Conservation (phyloP, 352 stramenopile genomes). For the Pythium sukuiense region DNA sequence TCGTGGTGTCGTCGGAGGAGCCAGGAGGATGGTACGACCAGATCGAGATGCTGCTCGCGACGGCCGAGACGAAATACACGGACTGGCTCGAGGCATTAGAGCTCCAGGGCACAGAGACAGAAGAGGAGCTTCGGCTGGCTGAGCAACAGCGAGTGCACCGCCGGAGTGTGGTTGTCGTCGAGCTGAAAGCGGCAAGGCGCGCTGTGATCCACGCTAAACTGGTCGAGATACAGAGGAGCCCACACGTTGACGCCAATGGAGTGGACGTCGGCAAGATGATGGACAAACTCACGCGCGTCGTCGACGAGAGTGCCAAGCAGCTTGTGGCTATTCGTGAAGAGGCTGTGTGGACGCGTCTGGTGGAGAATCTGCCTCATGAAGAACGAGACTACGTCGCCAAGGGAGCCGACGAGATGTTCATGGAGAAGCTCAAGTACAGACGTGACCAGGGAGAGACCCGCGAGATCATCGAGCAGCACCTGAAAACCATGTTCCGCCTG, state of each 20-base stretch:
- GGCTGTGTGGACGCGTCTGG: conserved; percentile 41
- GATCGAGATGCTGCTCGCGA: conserved; percentile 33
- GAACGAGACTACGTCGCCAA: conserved; percentile 56
- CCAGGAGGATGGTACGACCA: conserved; percentile 29
- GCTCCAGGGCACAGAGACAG: conserved; percentile 18
- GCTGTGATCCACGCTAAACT: conserved; percentile 10
- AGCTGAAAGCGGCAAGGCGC: conserved; percentile 15
- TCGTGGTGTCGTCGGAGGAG: conserved; percentile 10
- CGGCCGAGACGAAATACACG: conserved; percentile 23
- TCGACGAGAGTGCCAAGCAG: conserved; percentile 38
- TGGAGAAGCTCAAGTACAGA: conserved; percentile 68
- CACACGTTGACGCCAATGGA: background rate
- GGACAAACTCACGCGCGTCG: conserved; percentile 41
- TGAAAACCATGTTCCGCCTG: conserved; percentile 40
- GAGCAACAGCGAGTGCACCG: conserved; percentile 22
- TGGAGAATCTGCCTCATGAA: conserved; percentile 38
- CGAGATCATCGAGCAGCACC: conserved; percentile 38
- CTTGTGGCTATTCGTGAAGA: conserved; percentile 12
- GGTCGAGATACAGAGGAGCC: background rate
- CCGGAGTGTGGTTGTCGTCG: conserved; percentile 2
- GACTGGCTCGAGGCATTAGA: conserved; percentile 26
- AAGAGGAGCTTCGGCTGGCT: conserved; percentile 19
- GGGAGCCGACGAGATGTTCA: conserved; percentile 56
- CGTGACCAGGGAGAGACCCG: conserved; percentile 34
- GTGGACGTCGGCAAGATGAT: conserved; percentile 34